Percentiles rank a stretch among this genome's conserved stretches.
These are phyloP conservation scores for Suillus discolor DNA, from an alignment of 768 basidiomycete species.

Conservation along the genomic window DNA sequence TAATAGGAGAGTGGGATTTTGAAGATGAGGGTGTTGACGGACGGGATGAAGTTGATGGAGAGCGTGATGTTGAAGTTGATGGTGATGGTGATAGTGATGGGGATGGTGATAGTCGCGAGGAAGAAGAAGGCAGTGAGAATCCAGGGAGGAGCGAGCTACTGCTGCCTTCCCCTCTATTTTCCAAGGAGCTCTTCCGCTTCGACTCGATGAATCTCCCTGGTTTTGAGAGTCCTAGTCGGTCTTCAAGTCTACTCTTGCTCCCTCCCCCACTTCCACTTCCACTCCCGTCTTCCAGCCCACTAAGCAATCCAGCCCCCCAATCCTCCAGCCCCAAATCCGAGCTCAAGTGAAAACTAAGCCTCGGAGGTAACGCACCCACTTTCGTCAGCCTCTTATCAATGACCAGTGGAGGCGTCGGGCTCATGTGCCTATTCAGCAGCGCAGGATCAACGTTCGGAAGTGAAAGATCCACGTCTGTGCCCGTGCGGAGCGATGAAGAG, in stretches of 20 bases:
- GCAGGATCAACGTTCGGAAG: slow-evolving; percentile 12
- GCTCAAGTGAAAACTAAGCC: slow-evolving; percentile 52
- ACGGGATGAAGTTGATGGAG: slow-evolving; percentile 22
- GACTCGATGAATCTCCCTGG: not conserved
- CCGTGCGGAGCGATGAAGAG: slow-evolving; percentile 20
- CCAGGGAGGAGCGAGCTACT: slow-evolving; percentile 1
- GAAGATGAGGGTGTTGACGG: slow-evolving; percentile 20
- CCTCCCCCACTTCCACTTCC: not conserved
- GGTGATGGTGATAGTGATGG: not conserved
- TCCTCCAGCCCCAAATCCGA: slow-evolving; percentile 46
- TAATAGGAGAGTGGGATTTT: not conserved
- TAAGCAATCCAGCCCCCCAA: slow-evolving; percentile 59
- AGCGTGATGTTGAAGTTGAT: slow-evolving; percentile 1
- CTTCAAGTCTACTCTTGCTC: not conserved
- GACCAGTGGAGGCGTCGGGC: slow-evolving; percentile 34
- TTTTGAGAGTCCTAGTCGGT: not conserved
- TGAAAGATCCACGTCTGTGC: not conserved
- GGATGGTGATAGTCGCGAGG: not conserved
- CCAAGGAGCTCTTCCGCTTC: slow-evolving; percentile 4
- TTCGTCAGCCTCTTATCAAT: slow-evolving; percentile 26
- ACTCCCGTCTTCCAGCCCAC: slow-evolving; percentile 46
- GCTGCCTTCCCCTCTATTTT: slow-evolving; percentile 12
- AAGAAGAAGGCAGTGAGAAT: not conserved
- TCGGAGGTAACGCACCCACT: slow-evolving; percentile 42
- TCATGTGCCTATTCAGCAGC: slow-evolving; percentile 13